Evolutionary conservation across 495 filamentous ascomycete genomes (phyloP).

Genomic region (Halenospora varia): DNA sequence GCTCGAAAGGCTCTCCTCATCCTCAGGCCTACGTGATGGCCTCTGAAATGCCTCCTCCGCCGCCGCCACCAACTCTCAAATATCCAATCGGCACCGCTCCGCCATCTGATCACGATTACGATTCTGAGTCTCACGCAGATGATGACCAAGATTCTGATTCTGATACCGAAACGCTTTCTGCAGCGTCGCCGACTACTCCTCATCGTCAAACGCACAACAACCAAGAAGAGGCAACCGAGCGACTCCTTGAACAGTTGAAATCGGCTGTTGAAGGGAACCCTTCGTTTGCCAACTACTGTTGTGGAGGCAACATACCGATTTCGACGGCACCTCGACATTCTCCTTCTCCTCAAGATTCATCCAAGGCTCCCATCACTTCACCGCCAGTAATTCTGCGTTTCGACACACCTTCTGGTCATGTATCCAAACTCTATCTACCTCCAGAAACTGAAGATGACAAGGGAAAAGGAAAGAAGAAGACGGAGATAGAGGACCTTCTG

Average conservation of each 20-base stretch:
- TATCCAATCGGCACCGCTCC: background rate
- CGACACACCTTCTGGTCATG: background rate
- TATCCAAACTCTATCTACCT: background rate
- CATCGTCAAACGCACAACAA: background rate
- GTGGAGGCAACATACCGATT: slow-evolving; percentile 5
- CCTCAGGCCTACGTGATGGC: background rate
- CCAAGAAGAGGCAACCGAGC: background rate
- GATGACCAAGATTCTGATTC: background rate
- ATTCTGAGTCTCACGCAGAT: background rate
- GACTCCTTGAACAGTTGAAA: slow-evolving; percentile 4
- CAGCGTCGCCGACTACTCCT: background rate
- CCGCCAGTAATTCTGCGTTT: slow-evolving; percentile 2
- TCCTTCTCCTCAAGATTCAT: background rate
- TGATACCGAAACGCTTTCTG: background rate
- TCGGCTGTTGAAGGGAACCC: background rate
- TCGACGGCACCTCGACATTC: background rate
- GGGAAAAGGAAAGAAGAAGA: slow-evolving; percentile 1
- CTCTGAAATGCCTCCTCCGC: background rate
- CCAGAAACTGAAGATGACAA: slow-evolving; percentile 1
- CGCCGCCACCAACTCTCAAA: background rate
- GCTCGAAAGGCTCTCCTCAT: background rate
- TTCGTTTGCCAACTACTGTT: slow-evolving; percentile 1
- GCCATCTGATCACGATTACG: background rate
- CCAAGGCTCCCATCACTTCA: background rate
- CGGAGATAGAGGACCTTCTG: background rate